phyloP scores from a whole-genome alignment of 2,329 filamentous ascomycete species.

The Diaporthe sp. region DNA sequence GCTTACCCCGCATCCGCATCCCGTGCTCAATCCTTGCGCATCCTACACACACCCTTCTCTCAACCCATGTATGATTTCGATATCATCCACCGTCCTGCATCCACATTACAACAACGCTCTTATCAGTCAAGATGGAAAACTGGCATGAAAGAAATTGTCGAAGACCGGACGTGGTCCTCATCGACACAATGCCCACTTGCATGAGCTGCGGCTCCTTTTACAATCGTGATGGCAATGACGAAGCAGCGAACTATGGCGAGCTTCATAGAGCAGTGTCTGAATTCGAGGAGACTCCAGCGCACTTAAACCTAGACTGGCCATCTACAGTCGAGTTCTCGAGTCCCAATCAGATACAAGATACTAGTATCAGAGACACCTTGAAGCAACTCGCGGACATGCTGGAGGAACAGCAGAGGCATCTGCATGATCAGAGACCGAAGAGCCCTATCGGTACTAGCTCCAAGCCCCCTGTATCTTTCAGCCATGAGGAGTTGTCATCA shows the following conservation, averaged over 20 bases:
- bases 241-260: neutral
- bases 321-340: neutral
- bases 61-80: neutral
- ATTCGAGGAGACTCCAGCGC: neutral
- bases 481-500: neutral
- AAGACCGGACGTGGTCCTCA: neutral
- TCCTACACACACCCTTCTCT: neutral
- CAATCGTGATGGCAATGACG: neutral
- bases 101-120: no score
- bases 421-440: neutral
- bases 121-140: neutral
- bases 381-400: neutral
- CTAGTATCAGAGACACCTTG: neutral
- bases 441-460: no score
- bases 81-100: neutral
- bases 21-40: neutral
- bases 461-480: neutral
- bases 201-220: conserved; percentile 15
- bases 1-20: neutral
- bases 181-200: conserved; percentile 1
- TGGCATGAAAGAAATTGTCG: conserved; percentile 1
- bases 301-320: neutral
- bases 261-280: neutral
- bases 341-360: neutral
- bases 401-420: neutral